phyloP scores from a whole-genome alignment of 148 eudicot genomes.

The Vaccinium myrtillus region DNA sequence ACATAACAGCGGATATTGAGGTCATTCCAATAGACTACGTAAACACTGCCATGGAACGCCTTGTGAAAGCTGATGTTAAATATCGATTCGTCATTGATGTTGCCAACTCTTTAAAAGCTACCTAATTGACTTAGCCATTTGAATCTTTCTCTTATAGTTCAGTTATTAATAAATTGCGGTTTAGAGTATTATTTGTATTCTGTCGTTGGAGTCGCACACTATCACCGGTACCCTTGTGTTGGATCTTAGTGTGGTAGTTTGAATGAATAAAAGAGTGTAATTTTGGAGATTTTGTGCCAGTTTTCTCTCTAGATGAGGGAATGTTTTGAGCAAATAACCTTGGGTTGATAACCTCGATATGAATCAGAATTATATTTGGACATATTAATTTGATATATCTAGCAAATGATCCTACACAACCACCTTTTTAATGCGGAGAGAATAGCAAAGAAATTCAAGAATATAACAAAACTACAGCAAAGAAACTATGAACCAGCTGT shows the following conservation, averaged over 20 bases:
- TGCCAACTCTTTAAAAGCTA: slow-evolving; percentile 3
- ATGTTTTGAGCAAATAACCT: no score
- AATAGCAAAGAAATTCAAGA: not conserved
- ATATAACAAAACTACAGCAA: not conserved
- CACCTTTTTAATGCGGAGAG: not conserved
- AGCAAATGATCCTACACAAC: not conserved
- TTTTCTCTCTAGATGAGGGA: not conserved
- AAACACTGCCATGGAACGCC: slow-evolving; percentile 17
- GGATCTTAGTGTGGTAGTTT: not conserved
- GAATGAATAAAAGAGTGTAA: not conserved
- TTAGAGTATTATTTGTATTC: not conserved
- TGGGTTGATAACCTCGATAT: not conserved
- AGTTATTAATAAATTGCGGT: not conserved
- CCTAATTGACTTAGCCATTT: not conserved
- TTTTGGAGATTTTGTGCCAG: not conserved
- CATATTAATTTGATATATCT: not conserved
- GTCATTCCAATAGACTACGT: slow-evolving; percentile 11
- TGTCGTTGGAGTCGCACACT: not conserved
- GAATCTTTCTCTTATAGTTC: not conserved
- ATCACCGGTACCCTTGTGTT: not conserved
- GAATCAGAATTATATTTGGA: not conserved
- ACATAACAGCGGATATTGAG: slow-evolving; percentile 3
- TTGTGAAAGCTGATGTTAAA: slow-evolving; percentile 7
- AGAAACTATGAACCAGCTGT: not conserved
- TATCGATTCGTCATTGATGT: slow-evolving; percentile 17